Evolutionary conservation across 352 stramenopile genomes (phyloP).

Genomic region (Globisporangium sylvaticum): DNA sequence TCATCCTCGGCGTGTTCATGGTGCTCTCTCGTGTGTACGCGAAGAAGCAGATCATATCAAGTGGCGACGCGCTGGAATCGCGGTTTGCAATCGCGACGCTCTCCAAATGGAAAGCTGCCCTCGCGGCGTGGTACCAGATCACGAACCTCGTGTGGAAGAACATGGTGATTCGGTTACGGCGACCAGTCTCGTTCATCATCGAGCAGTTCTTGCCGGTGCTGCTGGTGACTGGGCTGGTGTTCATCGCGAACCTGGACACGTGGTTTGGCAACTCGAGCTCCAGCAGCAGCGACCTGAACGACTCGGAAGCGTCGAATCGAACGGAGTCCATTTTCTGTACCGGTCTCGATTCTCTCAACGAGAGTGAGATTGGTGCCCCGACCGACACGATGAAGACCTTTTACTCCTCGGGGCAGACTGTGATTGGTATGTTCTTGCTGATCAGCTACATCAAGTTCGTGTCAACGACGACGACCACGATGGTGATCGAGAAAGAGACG

Average conservation of each 20-base stretch:
- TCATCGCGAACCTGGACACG: conserved; percentile 58
- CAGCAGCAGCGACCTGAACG: conserved; percentile 9
- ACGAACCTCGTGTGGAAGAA: conserved; percentile 78
- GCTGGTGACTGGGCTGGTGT: conserved; percentile 42
- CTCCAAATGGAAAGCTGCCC: conserved; percentile 24
- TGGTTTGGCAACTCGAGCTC: conserved; percentile 32
- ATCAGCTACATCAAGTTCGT: conserved; percentile 59
- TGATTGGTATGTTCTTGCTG: conserved; percentile 57
- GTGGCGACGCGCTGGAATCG: conserved; percentile 20
- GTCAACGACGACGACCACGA: conserved; percentile 57
- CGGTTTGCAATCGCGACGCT: conserved; percentile 19
- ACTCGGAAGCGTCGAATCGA: conserved; percentile 18
- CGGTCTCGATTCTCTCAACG: conserved; percentile 21
- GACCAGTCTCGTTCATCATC: conserved; percentile 50
- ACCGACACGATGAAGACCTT: conserved; percentile 52
- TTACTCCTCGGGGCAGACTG: conserved; percentile 58
- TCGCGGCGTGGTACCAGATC: conserved; percentile 43
- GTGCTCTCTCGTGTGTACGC: conserved; percentile 15
- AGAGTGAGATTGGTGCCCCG: conserved; percentile 29
- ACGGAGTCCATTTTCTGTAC: conserved; percentile 33
- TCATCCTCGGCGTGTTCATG: conserved; percentile 21
- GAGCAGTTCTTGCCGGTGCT: conserved; percentile 56
- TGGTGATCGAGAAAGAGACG: conserved; percentile 83
- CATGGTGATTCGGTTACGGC: conserved; percentile 38
- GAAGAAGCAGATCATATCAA: conserved; percentile 11